phyloP scores from a whole-genome alignment of 2,329 filamentous ascomycete species.

The Kalaharituber pfeilii region DNA sequence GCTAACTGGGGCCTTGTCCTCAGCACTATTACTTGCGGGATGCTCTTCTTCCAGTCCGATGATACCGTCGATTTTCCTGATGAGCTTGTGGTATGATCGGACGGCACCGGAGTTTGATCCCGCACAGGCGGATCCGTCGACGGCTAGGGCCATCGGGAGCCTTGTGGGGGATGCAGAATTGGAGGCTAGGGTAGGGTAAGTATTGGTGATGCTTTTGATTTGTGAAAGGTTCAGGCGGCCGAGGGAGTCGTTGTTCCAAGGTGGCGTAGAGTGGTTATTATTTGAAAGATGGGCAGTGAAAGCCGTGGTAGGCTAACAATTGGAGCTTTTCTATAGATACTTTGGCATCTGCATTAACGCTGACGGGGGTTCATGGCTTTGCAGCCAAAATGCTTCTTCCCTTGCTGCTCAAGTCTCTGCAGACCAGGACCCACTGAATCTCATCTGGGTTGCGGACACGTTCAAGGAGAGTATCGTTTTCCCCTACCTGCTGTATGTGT shows the following conservation, averaged over 20 bases:
- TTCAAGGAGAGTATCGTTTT: slow-evolving; percentile 99
- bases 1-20: slow-evolving; percentile 9
- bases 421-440: slow-evolving; percentile 86
- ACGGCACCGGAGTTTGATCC: slow-evolving; percentile 71
- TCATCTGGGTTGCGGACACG: slow-evolving; percentile 91
- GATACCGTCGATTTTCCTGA: slow-evolving; percentile 90
- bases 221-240: not conserved
- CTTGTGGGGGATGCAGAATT: slow-evolving; percentile 72
- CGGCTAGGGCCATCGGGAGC: slow-evolving; percentile 69
- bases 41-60: slow-evolving; percentile 92
- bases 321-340: slow-evolving; percentile 34
- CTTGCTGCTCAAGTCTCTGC: slow-evolving; percentile 75
- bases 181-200: slow-evolving; percentile 64
- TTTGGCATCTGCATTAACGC: slow-evolving; percentile 95
- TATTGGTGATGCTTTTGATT: not conserved
- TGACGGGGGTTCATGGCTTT: slow-evolving; percentile 78
- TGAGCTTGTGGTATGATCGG: slow-evolving; percentile 88
- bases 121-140: slow-evolving; percentile 77
- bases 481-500: slow-evolving; percentile 81
- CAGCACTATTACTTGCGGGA: slow-evolving; percentile 80
- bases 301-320: not conserved
- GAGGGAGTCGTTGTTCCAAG: not conserved
- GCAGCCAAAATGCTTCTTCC: slow-evolving; percentile 90
- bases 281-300: not conserved
- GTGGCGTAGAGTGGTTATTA: too few species aligned